Conservation (phyloP, 2,329 filamentous ascomycete species). For the Xylariomycetidae sp. region DNA sequence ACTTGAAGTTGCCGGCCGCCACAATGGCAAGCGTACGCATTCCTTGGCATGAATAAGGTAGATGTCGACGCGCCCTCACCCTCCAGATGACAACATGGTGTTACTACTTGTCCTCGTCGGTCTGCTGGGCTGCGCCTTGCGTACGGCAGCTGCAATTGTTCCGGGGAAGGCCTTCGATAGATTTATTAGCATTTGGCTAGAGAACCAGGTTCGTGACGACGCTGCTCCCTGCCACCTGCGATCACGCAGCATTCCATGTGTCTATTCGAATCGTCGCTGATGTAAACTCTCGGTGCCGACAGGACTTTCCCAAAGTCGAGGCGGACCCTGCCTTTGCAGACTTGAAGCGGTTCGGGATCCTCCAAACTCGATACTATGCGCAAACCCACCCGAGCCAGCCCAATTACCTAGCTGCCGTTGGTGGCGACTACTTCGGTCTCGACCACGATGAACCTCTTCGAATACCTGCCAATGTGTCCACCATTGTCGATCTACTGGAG, state of each 20-base stretch:
- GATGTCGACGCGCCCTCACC: too few species aligned
- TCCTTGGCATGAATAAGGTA: too few species aligned
- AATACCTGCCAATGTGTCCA: constrained; percentile 39
- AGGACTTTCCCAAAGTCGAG: constrained; percentile 39
- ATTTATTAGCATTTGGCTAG: constrained; percentile 39
- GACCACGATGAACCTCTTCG: constrained; percentile 38
- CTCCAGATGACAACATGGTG: constrained; percentile 7
- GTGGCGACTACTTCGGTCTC: constrained; percentile 42
- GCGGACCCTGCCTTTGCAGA: constrained; percentile 33
- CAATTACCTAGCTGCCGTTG: constrained; percentile 41
- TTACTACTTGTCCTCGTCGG: constrained; percentile 11
- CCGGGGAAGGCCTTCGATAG: constrained; percentile 34
- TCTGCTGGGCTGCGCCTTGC: constrained; percentile 12
- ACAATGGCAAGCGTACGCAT: too few species aligned
- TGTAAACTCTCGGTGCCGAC: not conserved
- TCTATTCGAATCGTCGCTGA: too few species aligned
- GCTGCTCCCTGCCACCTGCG: not conserved
- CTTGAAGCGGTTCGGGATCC: constrained; percentile 37
- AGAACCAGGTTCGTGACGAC: constrained; percentile 32
- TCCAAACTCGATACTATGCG: constrained; percentile 38
- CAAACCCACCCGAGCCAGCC: constrained; percentile 40
- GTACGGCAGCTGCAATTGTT: constrained; percentile 21
- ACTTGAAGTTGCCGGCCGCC: too few species aligned
- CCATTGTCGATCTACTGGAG: constrained; percentile 40
- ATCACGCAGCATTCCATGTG: too few species aligned